phyloP scores from a whole-genome alignment of 2,329 filamentous ascomycete genomes.

The Aspergillus niger region DNA sequence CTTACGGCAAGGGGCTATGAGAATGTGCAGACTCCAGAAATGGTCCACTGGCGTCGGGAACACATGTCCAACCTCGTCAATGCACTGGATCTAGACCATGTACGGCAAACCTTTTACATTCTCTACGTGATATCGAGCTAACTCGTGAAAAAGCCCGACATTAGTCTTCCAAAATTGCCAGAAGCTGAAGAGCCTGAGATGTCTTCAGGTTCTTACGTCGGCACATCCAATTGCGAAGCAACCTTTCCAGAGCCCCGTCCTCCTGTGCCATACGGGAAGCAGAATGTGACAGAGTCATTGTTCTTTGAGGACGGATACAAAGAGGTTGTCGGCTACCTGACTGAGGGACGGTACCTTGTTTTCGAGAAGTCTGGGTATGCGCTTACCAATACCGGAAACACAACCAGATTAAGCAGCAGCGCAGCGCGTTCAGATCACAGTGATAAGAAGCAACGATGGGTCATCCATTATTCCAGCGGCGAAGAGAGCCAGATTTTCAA shows the following conservation, averaged over 20 bases:
- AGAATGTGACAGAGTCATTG: conserved; percentile 35
- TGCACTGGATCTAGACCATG: conserved; percentile 49
- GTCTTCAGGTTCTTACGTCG: conserved; percentile 49
- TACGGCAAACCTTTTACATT: conserved; percentile 10
- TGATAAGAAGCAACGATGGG: conserved; percentile 51
- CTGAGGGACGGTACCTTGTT: conserved; percentile 58
- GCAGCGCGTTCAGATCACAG: conserved; percentile 41
- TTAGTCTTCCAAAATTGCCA: conserved; percentile 51
- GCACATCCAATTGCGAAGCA: conserved; percentile 49
- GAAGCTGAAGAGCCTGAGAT: conserved; percentile 47
- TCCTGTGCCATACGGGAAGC: conserved; percentile 52
- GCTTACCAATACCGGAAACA: conserved; percentile 38
- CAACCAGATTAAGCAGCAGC: conserved; percentile 20
- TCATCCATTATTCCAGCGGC: conserved; percentile 47
- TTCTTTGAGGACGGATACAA: conserved; percentile 60
- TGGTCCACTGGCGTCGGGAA: conserved; percentile 49
- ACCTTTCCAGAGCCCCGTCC: conserved; percentile 42
- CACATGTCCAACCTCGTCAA: conserved; percentile 54
- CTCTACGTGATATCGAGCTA: background rate
- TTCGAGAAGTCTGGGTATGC: conserved; percentile 52
- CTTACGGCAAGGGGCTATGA: conserved; percentile 46
- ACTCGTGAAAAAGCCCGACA: conserved; percentile 46
- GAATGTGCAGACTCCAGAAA: conserved; percentile 45
- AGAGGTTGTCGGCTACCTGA: conserved; percentile 53
- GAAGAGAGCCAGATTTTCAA: conserved; percentile 40